Percentiles rank a stretch among this genome's conserved stretches.
These are phyloP conservation scores for Globisporangium recalcitrans DNA, from an alignment of 352 stramenopile species.

Conservation along the genomic window DNA sequence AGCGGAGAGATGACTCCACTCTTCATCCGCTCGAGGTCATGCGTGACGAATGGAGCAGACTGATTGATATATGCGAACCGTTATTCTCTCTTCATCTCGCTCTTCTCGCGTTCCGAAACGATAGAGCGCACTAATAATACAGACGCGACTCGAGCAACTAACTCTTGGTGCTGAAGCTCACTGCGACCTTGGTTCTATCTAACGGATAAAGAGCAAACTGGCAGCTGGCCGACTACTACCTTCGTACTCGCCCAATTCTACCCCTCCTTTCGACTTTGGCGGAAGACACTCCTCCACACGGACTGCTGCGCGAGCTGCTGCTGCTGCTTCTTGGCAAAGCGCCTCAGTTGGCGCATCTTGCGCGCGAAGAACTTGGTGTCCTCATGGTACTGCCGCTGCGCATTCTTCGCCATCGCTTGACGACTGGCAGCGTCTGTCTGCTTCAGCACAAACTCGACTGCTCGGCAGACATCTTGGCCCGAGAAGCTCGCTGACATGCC, in stretches of 20 bases:
- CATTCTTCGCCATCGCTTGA: conserved; percentile 23
- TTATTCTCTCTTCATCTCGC: not conserved
- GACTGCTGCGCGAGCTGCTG: not conserved
- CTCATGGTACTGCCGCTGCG: conserved; percentile 37
- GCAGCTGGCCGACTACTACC: too few relatives aligned
- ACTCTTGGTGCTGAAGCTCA: too few relatives aligned
- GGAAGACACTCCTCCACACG: not conserved
- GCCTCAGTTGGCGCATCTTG: conserved; percentile 34
- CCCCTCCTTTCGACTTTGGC: too few relatives aligned
- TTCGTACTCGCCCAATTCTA: too few relatives aligned
- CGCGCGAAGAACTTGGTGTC: conserved; percentile 48
- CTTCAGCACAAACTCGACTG: conserved; percentile 29
- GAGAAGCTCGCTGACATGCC: conserved; percentile 31
- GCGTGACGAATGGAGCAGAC: not conserved
- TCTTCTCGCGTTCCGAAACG: not conserved
- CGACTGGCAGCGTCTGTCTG: conserved; percentile 24
- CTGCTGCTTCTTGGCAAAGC: conserved; percentile 15
- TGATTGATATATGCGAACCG: not conserved
- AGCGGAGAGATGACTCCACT: not conserved
- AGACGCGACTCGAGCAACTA: not conserved
- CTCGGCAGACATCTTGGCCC: conserved; percentile 26
- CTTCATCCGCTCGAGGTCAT: not conserved
- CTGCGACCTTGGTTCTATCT: too few relatives aligned
- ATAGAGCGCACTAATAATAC: not conserved
- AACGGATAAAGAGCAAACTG: too few relatives aligned